phyloP scores from a whole-genome alignment of 257 asterid genomes.

The Perilla frutescens region DNA sequence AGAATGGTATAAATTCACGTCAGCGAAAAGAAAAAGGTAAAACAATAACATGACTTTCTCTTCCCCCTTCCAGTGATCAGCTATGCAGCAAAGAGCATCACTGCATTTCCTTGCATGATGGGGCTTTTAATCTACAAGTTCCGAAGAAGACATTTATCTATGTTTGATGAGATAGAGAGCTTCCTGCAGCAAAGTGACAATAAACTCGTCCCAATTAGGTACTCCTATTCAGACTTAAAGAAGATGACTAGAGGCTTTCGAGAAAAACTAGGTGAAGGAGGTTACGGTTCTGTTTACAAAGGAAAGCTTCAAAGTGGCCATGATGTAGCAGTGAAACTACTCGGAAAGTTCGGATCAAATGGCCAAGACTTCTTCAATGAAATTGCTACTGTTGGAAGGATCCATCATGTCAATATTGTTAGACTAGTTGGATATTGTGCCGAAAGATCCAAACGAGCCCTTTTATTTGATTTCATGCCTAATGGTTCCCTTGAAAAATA shows the following conservation, averaged over 20 bases:
- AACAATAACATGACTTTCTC: neutral
- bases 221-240: conserved; percentile 41
- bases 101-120: neutral
- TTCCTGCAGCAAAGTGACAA: conserved; percentile 35
- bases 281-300: conserved; percentile 46
- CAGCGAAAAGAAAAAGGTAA: no score
- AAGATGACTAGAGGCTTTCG: conserved; percentile 39
- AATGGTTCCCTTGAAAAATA: conserved; percentile 35
- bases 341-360: conserved; percentile 12
- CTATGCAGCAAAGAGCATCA: neutral
- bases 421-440: conserved; percentile 22
- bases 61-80: conserved; percentile 9
- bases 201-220: conserved; percentile 43
- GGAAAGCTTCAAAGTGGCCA: conserved; percentile 49
- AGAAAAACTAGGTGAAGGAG: conserved; percentile 48
- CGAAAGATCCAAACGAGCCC: conserved; percentile 15
- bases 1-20: neutral
- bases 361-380: conserved; percentile 50
- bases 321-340: conserved; percentile 46
- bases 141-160: conserved; percentile 38
- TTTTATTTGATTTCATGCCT: conserved; percentile 28
- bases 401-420: conserved; percentile 26
- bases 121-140: conserved; percentile 24
- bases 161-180: conserved; percentile 33
- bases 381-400: conserved; percentile 39